Conservation (phyloP, 2,329 filamentous ascomycete genomes). For the Hymenoscyphus occultus region DNA sequence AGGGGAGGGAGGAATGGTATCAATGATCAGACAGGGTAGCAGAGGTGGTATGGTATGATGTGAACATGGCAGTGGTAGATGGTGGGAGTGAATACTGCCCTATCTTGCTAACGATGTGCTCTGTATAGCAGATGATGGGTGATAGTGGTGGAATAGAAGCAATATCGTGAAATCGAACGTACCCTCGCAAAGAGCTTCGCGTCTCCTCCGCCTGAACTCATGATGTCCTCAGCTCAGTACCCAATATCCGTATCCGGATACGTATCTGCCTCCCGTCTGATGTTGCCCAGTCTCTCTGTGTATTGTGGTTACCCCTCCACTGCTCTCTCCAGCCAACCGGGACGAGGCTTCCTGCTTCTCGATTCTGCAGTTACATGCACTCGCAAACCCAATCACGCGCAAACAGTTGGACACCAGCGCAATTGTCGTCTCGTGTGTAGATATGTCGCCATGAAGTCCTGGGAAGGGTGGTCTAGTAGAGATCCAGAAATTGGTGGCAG, state of each 20-base stretch:
- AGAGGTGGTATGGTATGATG: too few relatives aligned
- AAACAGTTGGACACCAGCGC: constrained; percentile 24
- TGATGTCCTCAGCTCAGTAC: constrained; percentile 28
- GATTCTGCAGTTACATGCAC: constrained; percentile 21
- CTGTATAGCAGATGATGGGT: neutral
- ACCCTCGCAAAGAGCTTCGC: constrained; percentile 99
- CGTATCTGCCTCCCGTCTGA: constrained; percentile 12
- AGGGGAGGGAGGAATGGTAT: neutral
- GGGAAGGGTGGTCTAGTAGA: constrained; percentile 1
- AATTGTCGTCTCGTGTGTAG: constrained; percentile 20
- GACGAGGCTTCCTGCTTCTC: constrained; percentile 20
- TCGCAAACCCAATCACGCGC: constrained; percentile 28
- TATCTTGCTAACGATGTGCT: neutral
- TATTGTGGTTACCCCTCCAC: constrained; percentile 31
- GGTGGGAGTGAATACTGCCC: neutral
- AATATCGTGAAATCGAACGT: constrained; percentile 52
- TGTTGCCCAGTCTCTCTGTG: constrained; percentile 6
- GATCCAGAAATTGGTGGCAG: constrained; percentile 13
- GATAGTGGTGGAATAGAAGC: neutral
- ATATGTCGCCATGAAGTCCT: constrained; percentile 27
- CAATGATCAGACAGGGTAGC: neutral
- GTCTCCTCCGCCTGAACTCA: constrained; percentile 70
- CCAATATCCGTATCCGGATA: neutral
- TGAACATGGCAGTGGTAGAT: neutral
- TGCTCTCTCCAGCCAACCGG: constrained; percentile 30